Conservation (phyloP, 345 rosid species). For the Citrus mangshanensis region DNA sequence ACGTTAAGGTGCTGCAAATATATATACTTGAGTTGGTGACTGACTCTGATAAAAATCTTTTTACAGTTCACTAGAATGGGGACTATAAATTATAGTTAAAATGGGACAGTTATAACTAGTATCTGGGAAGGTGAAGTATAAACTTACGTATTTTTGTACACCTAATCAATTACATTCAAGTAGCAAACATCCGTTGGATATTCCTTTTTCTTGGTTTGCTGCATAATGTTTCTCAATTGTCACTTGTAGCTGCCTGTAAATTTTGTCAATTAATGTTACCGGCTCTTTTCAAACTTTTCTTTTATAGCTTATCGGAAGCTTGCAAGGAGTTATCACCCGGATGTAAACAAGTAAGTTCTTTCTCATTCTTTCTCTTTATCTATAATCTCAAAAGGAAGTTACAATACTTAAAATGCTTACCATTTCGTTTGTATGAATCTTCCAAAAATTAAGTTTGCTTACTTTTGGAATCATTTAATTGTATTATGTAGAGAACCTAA, state of each 20-base stretch:
- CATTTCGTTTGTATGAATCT: not conserved
- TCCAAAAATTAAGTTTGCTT: not conserved
- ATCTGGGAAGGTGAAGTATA: not conserved
- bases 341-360: slow-evolving; percentile 86
- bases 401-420: not conserved
- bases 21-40: not conserved
- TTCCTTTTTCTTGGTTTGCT: not conserved
- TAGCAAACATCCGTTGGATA: not conserved
- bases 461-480: slow-evolving; percentile 2
- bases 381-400: not conserved
- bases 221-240: not conserved
- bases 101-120: not conserved
- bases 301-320: slow-evolving; percentile 93
- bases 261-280: not conserved
- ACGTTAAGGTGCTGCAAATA: not conserved
- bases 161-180: not conserved
- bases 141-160: not conserved
- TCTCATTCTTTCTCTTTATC: slow-evolving; percentile 12
- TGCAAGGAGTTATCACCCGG: slow-evolving; percentile 95
- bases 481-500: slow-evolving; percentile 67
- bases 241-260: not conserved
- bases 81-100: not conserved
- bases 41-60: not conserved
- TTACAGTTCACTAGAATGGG: not conserved
- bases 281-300: not conserved